Conservation (phyloP, 1,284 basidiomycete species). For the Porodaedalea pini region DNA sequence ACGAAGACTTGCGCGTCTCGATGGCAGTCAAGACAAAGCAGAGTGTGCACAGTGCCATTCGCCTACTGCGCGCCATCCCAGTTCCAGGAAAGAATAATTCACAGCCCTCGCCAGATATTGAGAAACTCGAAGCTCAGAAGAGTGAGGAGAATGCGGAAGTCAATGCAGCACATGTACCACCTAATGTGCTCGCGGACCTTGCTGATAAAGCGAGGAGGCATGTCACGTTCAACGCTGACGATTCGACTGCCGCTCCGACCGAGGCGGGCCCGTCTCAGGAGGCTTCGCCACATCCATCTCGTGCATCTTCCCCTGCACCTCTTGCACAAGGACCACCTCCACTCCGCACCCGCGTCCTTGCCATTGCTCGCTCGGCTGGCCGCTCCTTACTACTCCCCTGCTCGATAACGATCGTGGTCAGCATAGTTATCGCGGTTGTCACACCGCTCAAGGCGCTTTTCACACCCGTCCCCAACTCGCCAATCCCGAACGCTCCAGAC, state of each 20-base stretch:
- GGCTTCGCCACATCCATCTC: constrained; percentile 9
- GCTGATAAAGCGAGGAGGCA: constrained; percentile 23
- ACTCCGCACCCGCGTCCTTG: not conserved
- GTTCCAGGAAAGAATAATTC: not conserved
- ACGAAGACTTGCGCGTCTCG: constrained; percentile 43
- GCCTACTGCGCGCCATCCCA: constrained; percentile 1
- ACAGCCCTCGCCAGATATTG: not conserved
- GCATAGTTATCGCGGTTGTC: constrained; percentile 64
- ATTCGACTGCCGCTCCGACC: constrained; percentile 25
- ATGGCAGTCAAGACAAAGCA: constrained; percentile 17
- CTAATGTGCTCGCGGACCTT: not conserved
- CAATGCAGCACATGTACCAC: not conserved
- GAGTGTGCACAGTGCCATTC: not conserved
- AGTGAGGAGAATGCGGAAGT: not conserved
- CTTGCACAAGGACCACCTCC: constrained; percentile 1
- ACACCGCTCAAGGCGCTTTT: constrained; percentile 72
- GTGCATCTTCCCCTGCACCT: constrained; percentile 26
- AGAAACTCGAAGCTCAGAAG: constrained; percentile 1
- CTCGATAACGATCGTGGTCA: constrained; percentile 60
- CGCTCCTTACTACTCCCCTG: constrained; percentile 36
- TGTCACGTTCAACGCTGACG: constrained; percentile 31
- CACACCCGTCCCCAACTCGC: constrained; percentile 44
- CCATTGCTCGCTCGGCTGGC: not conserved
- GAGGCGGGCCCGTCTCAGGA: constrained; percentile 24
- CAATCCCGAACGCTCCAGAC: constrained; percentile 66